Evolutionary conservation across 805 yeast species (phyloP).

Genomic region (Diddensiella santjacobensis): DNA sequence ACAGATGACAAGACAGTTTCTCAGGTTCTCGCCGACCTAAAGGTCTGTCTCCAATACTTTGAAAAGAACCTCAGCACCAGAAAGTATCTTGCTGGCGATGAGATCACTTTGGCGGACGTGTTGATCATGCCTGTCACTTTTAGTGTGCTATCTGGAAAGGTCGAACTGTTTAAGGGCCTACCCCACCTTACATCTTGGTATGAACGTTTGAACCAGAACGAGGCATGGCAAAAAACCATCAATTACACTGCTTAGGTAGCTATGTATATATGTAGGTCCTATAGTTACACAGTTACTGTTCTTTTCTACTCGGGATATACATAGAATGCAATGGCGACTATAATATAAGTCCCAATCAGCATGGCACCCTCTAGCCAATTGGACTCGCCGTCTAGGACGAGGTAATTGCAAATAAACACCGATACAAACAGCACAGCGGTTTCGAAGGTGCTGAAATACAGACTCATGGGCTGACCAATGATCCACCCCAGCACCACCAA

Average conservation of each 20-base stretch:
- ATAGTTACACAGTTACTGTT: too few relatives aligned
- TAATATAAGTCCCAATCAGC: conserved; percentile 80
- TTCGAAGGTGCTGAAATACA: conserved; percentile 89
- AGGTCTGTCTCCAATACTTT: not conserved
- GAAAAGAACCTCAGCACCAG: not conserved
- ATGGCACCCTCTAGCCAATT: conserved; percentile 97
- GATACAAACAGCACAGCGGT: conserved; percentile 88
- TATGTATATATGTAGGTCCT: too few relatives aligned
- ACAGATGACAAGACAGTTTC: not conserved
- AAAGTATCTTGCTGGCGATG: not conserved
- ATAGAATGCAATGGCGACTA: conserved; percentile 86
- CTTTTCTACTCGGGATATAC: conserved; percentile 61
- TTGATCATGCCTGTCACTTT: not conserved
- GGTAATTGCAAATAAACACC: conserved; percentile 80
- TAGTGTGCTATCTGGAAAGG: not conserved
- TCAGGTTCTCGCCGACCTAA: not conserved
- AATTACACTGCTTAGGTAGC: not conserved
- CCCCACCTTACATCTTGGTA: not conserved
- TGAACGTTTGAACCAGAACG: not conserved
- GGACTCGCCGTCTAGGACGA: conserved; percentile 89
- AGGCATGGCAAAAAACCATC: not conserved
- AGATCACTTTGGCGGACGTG: not conserved
- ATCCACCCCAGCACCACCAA: conserved; percentile 94
- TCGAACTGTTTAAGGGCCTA: not conserved
- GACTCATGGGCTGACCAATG: conserved; percentile 85